Base-by-base conservation (phyloP, 2,329 filamentous ascomycete species). In the Pseudocercospora fijiensis region DNA sequence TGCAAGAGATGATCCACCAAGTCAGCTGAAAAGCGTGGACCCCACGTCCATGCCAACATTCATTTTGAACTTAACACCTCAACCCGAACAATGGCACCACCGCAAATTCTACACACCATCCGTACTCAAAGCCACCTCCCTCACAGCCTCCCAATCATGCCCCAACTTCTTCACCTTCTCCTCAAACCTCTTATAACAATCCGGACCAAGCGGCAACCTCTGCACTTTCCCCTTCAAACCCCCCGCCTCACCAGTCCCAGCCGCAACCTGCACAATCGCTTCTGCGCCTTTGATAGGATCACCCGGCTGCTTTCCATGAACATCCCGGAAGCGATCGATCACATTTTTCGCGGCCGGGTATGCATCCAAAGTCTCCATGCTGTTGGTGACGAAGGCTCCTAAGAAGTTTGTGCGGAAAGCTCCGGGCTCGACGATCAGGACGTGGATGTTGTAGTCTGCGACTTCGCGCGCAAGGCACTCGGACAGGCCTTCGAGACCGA, bases 401-500 rank as follows among this genome's bases (percentile, higher is more conserved):
- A 78, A 68, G 67, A 81, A 81, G 18, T 78, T 77, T 1, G 80
- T 81, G 1, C 78, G 73, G 69, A 80, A 81, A 0, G 72, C 75
- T 0, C 80, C 79, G 0, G 79, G 79, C 66, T 81, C 77, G 1
- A 81, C 77, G 27, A 81, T 71, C 7, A 81, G 66, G 1, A 80
- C 75, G 1, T 69, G 57, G 28, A 81, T 73, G 9, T 72, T 72
- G 60, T 81, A 76, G 0, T 71, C 65, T 4, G 70, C 70, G 0
- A 81, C 69, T 61, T 81, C 79, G 1, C 62, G 60, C 0, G 76
- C 71, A 0, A 81, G 67, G 0, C 76, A 70, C 61, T 81, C 79
- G 0, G 76, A 77, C 13, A 76, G 43, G 0, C 75, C 78, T 65
- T 81, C 79, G 0, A 81, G 69, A 0, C 77, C 79, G 22, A 76